Base-by-base conservation (phyloP, 148 eudicot species). In the Rhododendron griersonianum region DNA sequence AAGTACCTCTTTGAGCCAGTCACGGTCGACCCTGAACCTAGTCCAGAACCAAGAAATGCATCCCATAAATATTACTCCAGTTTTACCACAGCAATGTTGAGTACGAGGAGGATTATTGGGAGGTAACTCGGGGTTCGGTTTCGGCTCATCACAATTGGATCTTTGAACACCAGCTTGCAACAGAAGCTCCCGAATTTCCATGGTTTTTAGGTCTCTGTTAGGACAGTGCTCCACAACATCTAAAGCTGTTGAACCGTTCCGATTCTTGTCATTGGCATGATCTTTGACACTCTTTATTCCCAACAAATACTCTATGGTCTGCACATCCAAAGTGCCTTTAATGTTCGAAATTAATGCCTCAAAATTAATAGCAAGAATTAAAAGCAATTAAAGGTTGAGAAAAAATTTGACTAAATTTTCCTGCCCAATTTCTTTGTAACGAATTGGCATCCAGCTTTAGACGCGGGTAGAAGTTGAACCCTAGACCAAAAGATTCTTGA, bases 221-320 rank as follows among this genome's bases (percentile, higher is more conserved):
- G 91, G 90, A n/a, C 89, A 89, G 19, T 89, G 85, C 81, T 91
- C 91, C 3, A 88, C n/a, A 61, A 91, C 45, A n/a, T 91, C 85
- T 80, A 91, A 83, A 41, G 86, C 74, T n/a, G 90, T 88, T 8
- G 78, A 86, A 73, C 89, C 90, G 45, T 85, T 91, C 35, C 80
- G 69, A 78, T 89, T 91, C 87, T 53, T 45, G 15, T 80, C 79
- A n/a, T 81, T 88, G 11, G 6, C 67, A 59, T 39, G 87, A 19
- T 81, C 47, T 55, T 53, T 19, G 0, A 81, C 44, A 4, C 14
- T n/a, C 15, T 35, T 5, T 3, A 45, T 85, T 57, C 86, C 25
- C 28, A 89, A 11, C 85, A 89, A 83, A 85, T 89, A 87, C 21
- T 90, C 61, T 10, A 84, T 57, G 25, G 87, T 88, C 93, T 89